These are phyloP conservation scores for Aspergillus sergii DNA, from an alignment of 2,329 filamentous ascomycete genomes.

Conservation along the genomic window DNA sequence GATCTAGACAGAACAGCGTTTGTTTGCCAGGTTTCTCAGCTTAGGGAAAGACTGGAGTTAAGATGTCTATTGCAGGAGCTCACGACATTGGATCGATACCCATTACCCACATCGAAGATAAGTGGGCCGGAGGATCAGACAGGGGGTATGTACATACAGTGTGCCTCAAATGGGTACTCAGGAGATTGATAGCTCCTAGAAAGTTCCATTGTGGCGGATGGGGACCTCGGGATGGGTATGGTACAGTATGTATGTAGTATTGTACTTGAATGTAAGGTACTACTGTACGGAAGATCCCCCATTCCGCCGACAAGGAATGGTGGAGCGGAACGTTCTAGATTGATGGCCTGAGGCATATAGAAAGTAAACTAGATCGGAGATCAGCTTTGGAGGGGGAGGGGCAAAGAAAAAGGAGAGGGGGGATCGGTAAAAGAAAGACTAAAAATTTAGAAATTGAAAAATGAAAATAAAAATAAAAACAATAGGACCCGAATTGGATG, in stretches of 20 bases:
- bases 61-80: too few relatives aligned
- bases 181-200: too few relatives aligned
- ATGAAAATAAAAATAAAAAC: not conserved
- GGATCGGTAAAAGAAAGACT: not conserved
- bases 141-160: not conserved
- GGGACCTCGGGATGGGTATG: not conserved
- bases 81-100: too few relatives aligned
- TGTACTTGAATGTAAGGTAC: not conserved
- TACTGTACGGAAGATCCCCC: not conserved
- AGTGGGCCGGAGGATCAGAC: not conserved
- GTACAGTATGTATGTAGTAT: not conserved
- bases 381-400: not conserved
- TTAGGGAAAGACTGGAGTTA: not conserved
- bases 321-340: conserved; percentile 40
- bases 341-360: conserved; percentile 19
- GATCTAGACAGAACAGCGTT: too few relatives aligned
- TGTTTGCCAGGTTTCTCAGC: not conserved
- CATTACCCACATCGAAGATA: not conserved
- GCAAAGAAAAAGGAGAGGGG: not conserved
- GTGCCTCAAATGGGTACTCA: not conserved
- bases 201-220: not conserved
- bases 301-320: conserved; percentile 9
- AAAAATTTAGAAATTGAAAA: not conserved
- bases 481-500: too few relatives aligned
- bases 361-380: not conserved